Percentiles rank a stretch among this genome's conserved stretches.
Conservation (phyloP, 257 asterid species). For the Fraxinus excelsior region DNA sequence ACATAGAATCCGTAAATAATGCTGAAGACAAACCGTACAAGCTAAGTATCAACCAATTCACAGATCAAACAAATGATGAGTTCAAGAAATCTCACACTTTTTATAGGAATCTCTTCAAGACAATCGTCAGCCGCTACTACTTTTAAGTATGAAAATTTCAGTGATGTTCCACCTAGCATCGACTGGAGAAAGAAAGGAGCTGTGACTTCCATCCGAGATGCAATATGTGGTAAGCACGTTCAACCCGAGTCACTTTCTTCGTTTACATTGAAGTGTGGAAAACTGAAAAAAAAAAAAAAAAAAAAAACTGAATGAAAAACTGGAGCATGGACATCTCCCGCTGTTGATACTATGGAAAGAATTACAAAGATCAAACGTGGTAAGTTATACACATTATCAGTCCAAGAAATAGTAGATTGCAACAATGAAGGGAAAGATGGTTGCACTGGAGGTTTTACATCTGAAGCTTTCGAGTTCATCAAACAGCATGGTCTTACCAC, state of each 20-base stretch:
- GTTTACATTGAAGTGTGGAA: neutral
- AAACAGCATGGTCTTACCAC: neutral
- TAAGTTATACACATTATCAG: constrained; percentile 12
- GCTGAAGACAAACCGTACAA: too few relatives aligned
- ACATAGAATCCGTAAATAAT: neutral
- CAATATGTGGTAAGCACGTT: neutral
- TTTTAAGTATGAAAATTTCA: neutral
- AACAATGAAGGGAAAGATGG: neutral
- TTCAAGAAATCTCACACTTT: neutral
- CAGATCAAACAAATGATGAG: neutral
- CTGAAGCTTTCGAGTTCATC: neutral
- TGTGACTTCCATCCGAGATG: constrained; percentile 8
- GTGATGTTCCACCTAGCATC: constrained; percentile 15
- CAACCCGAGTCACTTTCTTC: neutral
- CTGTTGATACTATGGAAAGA: neutral
- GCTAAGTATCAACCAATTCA: too few relatives aligned
- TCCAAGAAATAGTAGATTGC: constrained; percentile 20
- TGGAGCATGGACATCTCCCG: neutral
- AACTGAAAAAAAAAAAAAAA: neutral
- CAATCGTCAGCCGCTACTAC: too few relatives aligned
- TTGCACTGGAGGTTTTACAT: constrained; percentile 16
- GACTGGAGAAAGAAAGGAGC: constrained; percentile 25
- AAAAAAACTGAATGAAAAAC: too few relatives aligned
- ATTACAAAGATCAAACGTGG: constrained; percentile 7
- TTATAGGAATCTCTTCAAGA: neutral